phyloP scores from a whole-genome alignment of 1,284 basidiomycete genomes.

The Apiotrichum gamsii region DNA sequence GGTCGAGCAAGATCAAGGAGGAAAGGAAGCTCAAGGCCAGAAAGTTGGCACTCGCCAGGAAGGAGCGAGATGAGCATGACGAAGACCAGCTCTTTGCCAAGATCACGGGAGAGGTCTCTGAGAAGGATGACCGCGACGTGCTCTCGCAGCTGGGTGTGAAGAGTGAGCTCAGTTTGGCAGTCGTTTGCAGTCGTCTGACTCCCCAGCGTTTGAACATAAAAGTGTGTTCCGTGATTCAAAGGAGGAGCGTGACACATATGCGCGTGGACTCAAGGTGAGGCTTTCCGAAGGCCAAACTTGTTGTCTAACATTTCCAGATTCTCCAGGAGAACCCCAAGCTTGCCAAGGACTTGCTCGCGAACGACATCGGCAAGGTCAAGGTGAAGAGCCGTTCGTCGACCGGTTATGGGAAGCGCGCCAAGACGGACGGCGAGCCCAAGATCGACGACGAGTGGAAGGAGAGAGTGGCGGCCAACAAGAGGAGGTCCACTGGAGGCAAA shows the following conservation, averaged over 20 bases:
- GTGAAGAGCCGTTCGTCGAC: too few relatives aligned
- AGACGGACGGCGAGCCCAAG: neutral
- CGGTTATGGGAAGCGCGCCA: neutral
- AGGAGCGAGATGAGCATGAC: neutral
- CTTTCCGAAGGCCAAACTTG: too few relatives aligned
- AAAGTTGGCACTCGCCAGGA: neutral
- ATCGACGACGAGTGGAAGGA: constrained; percentile 3
- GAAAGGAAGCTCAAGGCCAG: constrained; percentile 11
- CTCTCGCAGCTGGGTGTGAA: constrained; percentile 27
- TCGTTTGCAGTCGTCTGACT: neutral
- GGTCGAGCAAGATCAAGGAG: constrained; percentile 14
- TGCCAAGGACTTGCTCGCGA: constrained; percentile 27
- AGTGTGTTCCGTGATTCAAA: constrained; percentile 35
- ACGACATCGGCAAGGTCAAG: constrained; percentile 34
- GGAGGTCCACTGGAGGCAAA: neutral
- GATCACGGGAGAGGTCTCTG: too few relatives aligned
- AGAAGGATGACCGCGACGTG: too few relatives aligned
- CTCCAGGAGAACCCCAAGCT: constrained; percentile 25
- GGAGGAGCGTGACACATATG: constrained; percentile 34
- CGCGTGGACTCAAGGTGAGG: constrained; percentile 38
- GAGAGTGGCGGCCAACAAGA: neutral
- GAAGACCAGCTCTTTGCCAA: constrained; percentile 4
- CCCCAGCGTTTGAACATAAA: constrained; percentile 21
- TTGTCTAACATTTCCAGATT: constrained; percentile 21
- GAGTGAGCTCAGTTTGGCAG: constrained; percentile 16